phyloP scores from a whole-genome alignment of 257 asterid genomes.

The Gentiana straminea region DNA sequence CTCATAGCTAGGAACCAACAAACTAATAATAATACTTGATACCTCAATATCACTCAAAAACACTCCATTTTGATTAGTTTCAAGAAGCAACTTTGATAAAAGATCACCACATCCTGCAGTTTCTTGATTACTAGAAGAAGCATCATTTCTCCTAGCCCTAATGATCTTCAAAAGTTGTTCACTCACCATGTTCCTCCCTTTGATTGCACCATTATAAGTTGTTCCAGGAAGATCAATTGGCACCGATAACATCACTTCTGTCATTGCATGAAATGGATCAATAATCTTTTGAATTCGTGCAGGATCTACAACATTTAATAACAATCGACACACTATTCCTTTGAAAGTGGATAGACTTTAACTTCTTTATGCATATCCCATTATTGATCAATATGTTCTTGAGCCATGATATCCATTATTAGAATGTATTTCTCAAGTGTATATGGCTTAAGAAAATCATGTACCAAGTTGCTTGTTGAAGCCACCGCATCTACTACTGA shows the following conservation, averaged over 20 bases:
- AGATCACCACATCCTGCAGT: conserved; percentile 26
- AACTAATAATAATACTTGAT: conserved; percentile 32
- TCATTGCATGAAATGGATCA: conserved; percentile 37
- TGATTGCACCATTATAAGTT: conserved; percentile 43
- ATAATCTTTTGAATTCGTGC: conserved; percentile 25
- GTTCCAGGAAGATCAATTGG: conserved; percentile 54
- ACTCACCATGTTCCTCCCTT: conserved; percentile 38
- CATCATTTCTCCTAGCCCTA: conserved; percentile 40
- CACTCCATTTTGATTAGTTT: conserved; percentile 42
- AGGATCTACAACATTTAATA: conserved; percentile 29
- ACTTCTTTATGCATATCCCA: conserved; percentile 34
- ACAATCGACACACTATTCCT: conserved; percentile 40
- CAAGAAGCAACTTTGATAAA: conserved; percentile 40
- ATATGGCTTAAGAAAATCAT: conserved; percentile 39
- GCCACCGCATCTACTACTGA: conserved; percentile 35
- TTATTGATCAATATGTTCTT: conserved; percentile 32
- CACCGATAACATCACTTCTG: conserved; percentile 38
- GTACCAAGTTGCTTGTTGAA: conserved; percentile 29
- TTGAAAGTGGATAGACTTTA: conserved; percentile 25
- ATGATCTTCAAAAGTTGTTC: conserved; percentile 46
- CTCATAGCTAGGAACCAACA: conserved; percentile 50
- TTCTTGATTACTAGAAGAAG: conserved; percentile 18
- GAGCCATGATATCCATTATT: conserved; percentile 38
- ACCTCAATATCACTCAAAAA: conserved; percentile 50
- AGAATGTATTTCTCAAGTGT: conserved; percentile 41